Percentiles rank a stretch among this genome's conserved stretches.
Evolutionary conservation across 768 basidiomycete genomes (phyloP).

Genomic region (Lactarius deliciosus): DNA sequence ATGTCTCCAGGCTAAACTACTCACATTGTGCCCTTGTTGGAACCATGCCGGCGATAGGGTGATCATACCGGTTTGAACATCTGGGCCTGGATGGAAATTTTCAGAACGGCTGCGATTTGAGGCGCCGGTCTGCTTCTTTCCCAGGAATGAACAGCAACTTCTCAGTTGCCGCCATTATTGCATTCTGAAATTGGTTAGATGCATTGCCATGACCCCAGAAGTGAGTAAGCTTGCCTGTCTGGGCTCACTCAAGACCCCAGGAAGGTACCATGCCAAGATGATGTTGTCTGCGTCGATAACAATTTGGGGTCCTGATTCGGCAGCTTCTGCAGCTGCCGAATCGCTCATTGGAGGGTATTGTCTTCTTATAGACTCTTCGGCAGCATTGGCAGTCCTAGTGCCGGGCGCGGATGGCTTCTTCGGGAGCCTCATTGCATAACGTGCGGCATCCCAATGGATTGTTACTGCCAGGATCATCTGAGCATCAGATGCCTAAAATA

Average conservation of each 20-base stretch:
- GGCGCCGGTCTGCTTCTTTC: not conserved
- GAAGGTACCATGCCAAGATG: not conserved
- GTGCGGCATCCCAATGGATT: not conserved
- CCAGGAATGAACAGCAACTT: not conserved
- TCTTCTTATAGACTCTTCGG: not conserved
- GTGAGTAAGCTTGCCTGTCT: not conserved
- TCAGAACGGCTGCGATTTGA: not conserved
- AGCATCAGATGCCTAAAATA: not conserved
- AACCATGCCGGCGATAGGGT: too few relatives aligned
- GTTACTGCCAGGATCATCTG: not conserved
- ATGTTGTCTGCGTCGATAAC: not conserved
- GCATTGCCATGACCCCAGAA: too few relatives aligned
- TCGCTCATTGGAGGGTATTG: not conserved
- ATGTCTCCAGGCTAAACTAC: too few relatives aligned
- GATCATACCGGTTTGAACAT: not conserved
- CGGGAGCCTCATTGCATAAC: not conserved
- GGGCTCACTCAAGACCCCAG: not conserved
- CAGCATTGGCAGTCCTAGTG: too few relatives aligned
- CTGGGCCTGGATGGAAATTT: not conserved
- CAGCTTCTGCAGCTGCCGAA: too few relatives aligned
- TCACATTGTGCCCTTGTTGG: too few relatives aligned
- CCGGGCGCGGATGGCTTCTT: not conserved
- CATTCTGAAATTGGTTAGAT: not conserved
- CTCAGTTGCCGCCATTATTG: not conserved
- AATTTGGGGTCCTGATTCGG: too few relatives aligned